Evolutionary conservation across 2,329 filamentous ascomycete genomes (phyloP).

Genomic region (Fusarium sp.): DNA sequence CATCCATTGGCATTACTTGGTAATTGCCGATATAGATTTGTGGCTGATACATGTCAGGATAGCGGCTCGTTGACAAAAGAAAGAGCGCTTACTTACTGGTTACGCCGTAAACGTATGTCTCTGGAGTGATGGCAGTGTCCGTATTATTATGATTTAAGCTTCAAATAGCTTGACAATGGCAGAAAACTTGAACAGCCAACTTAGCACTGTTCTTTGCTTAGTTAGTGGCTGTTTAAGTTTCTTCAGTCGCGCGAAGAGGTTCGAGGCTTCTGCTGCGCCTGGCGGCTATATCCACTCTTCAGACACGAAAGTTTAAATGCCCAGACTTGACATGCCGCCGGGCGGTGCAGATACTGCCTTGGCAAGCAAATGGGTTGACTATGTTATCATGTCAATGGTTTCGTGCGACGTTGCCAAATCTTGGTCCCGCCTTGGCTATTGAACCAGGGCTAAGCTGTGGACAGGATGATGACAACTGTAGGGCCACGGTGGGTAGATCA

Average conservation of each 20-base stretch:
- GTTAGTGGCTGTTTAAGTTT: background rate
- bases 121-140: background rate
- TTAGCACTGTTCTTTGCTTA: background rate
- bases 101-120: background rate
- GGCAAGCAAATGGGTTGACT: conserved; percentile 11
- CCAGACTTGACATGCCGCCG: conserved; percentile 11
- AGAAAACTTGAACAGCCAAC: background rate
- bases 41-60: background rate
- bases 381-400: background rate
- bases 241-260: background rate
- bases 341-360: conserved; percentile 17
- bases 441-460: background rate
- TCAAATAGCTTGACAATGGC: background rate
- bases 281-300: conserved; percentile 13
- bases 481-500: conserved; percentile 21
- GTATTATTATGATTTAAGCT: background rate
- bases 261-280: background rate
- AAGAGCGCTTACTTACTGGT: background rate
- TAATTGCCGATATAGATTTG: background rate
- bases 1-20: conserved; percentile 21
- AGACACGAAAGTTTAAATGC: conserved; percentile 13
- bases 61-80: background rate
- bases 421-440: conserved; percentile 12
- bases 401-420: conserved; percentile 8
- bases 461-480: background rate